These are phyloP conservation scores for Cyberlindnera saturnus DNA, from an alignment of 805 yeast species.

Conservation along the genomic window DNA sequence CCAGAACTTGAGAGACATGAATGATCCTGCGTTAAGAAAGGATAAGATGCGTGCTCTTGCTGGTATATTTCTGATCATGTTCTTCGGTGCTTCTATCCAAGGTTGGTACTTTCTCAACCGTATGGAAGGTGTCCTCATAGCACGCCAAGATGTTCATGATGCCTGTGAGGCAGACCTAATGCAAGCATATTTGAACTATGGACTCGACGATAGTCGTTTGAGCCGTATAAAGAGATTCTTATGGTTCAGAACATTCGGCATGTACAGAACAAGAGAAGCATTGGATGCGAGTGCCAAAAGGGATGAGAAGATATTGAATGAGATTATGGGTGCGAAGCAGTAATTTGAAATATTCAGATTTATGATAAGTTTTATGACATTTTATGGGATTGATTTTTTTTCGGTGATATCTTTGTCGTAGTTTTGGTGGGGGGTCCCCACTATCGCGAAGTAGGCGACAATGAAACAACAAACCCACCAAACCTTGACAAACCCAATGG, in stretches of 20 bases:
- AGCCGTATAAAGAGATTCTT: conserved; percentile 51
- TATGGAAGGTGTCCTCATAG: conserved; percentile 29
- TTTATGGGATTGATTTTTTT: too few relatives aligned
- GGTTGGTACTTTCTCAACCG: conserved; percentile 34
- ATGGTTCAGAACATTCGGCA: conserved; percentile 42
- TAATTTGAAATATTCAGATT: too few relatives aligned
- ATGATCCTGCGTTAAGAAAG: conserved; percentile 27
- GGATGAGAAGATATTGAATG: conserved; percentile 76
- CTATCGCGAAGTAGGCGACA: too few relatives aligned
- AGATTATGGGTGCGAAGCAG: conserved; percentile 60
- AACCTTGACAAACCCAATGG: too few relatives aligned
- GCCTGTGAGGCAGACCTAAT: conserved; percentile 34
- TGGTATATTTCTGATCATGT: conserved; percentile 33
- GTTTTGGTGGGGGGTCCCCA: too few relatives aligned
- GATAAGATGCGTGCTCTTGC: conserved; percentile 36
- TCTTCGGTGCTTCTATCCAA: conserved; percentile 34
- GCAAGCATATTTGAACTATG: conserved; percentile 44
- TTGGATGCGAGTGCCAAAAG: conserved; percentile 39
- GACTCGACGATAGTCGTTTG: conserved; percentile 42
- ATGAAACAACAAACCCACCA: too few relatives aligned
- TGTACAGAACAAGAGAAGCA: conserved; percentile 25
- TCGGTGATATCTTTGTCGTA: too few relatives aligned
- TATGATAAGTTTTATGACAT: too few relatives aligned
- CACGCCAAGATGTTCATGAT: conserved; percentile 32
- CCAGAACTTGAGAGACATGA: conserved; percentile 31